A percentile compares a stretch with the other conserved stretches of the same genome.
Conservation (phyloP, 75 land plant genomes). For the Pinus albicaulis region DNA sequence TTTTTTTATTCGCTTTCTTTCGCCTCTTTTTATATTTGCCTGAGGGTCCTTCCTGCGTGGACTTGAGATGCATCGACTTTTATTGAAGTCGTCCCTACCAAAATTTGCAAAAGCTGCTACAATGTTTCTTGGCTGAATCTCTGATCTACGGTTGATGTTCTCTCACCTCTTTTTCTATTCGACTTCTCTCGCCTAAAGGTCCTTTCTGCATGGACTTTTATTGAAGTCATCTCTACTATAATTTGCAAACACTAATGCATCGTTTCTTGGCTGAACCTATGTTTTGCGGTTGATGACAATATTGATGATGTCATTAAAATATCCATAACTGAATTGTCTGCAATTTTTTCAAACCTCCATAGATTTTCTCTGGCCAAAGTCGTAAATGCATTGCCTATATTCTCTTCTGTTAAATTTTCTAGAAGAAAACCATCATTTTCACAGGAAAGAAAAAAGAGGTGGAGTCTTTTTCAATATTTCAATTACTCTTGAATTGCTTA, state of each 20-base stretch:
- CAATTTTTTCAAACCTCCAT: conserved; percentile 15
- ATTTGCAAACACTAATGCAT: no score
- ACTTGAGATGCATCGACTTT: no score
- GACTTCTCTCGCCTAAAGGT: no score
- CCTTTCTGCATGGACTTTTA: no score
- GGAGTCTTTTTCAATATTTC: neutral
- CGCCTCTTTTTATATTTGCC: no score
- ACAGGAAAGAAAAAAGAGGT: neutral
- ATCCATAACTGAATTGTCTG: conserved; percentile 16
- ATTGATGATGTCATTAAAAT: conserved; percentile 14
- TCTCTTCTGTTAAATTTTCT: neutral
- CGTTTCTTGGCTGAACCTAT: no score
- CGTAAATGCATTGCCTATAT: conserved; percentile 1
- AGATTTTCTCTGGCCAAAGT: conserved; percentile 11
- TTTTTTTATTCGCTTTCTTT: no score
- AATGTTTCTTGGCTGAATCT: conserved; percentile 60
- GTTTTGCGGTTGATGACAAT: no score
- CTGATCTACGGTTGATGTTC: conserved; percentile 3
- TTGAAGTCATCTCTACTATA: no score
- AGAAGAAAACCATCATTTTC: neutral
- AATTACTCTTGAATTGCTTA: neutral
- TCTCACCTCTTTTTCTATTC: no score
- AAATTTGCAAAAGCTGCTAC: conserved; percentile 62
- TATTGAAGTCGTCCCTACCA: conserved; percentile 61
- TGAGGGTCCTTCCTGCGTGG: no score